Conservation (phyloP, 2,329 filamentous ascomycete species). For the Trichoderma asperellum region DNA sequence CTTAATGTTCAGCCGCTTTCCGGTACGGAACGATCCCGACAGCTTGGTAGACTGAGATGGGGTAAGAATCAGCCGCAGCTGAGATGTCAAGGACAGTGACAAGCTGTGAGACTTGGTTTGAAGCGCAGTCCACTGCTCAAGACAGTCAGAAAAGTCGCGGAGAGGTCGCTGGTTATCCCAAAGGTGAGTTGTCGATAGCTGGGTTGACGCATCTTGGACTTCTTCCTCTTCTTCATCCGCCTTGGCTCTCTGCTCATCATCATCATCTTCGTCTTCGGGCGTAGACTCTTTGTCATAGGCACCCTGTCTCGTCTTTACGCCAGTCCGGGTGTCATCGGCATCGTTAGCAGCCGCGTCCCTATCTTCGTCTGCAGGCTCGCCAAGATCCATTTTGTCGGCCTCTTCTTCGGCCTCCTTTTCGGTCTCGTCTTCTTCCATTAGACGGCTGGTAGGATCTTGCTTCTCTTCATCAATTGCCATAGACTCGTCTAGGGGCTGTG, state of each 20-base stretch:
- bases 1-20: constrained; percentile 98
- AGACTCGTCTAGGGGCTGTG: constrained; percentile 80
- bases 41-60: constrained; percentile 96
- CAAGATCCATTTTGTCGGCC: constrained; percentile 51
- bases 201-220: constrained; percentile 59
- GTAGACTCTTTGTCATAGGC: constrained; percentile 59
- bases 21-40: constrained; percentile 93
- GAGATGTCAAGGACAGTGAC: constrained; percentile 87
- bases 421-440: constrained; percentile 58
- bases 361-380: constrained; percentile 41
- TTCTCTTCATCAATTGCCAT: constrained; percentile 81
- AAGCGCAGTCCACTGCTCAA: constrained; percentile 81
- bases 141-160: constrained; percentile 59
- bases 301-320: constrained; percentile 63
- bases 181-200: constrained; percentile 76
- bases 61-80: constrained; percentile 91
- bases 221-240: constrained; percentile 53
- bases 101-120: constrained; percentile 83
- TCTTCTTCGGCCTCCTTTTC: constrained; percentile 51
- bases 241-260: constrained; percentile 47
- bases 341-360: constrained; percentile 48
- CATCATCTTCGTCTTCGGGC: constrained; percentile 41
- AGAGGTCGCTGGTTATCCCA: constrained; percentile 49
- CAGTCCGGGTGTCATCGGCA: constrained; percentile 60
- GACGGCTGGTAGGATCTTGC: constrained; percentile 52